Percentiles rank a stretch among this genome's conserved stretches.
phyloP scores from a whole-genome alignment of 768 basidiomycete genomes.

The Xerocomellus dryophilus region DNA sequence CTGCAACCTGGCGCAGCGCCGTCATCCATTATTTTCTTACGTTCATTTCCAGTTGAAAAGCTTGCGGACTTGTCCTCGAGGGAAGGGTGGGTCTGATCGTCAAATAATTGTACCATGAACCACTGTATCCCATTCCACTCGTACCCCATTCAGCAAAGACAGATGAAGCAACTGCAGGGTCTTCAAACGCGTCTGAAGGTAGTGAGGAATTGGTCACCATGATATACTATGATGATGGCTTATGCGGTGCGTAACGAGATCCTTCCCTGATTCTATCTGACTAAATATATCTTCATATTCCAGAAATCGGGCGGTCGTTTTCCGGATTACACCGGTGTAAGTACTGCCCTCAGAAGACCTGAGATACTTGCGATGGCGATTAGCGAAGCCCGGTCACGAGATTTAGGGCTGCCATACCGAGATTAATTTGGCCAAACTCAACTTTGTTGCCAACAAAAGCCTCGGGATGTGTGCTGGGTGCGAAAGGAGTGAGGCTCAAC shows the following conservation, averaged over 20 bases:
- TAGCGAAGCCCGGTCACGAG: neutral
- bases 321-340: neutral
- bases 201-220: neutral
- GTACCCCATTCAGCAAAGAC: neutral
- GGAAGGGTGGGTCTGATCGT: slow-evolving; percentile 6
- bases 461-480: neutral
- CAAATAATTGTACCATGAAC: slow-evolving; percentile 1
- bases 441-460: neutral
- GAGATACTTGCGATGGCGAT: neutral
- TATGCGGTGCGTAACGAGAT: neutral
- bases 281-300: neutral
- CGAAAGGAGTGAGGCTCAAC: neutral
- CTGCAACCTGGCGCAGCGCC: neutral
- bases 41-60: neutral
- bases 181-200: neutral
- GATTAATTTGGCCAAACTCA: neutral
- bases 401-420: neutral
- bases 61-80: neutral
- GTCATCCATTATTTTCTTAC: neutral
- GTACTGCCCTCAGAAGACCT: neutral
- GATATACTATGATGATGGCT: neutral
- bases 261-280: neutral
- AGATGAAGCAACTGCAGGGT: neutral
- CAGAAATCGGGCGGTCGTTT: neutral
- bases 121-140: neutral